Conservation (phyloP, 257 asterid genomes). For the Capsicum baccatum region DNA sequence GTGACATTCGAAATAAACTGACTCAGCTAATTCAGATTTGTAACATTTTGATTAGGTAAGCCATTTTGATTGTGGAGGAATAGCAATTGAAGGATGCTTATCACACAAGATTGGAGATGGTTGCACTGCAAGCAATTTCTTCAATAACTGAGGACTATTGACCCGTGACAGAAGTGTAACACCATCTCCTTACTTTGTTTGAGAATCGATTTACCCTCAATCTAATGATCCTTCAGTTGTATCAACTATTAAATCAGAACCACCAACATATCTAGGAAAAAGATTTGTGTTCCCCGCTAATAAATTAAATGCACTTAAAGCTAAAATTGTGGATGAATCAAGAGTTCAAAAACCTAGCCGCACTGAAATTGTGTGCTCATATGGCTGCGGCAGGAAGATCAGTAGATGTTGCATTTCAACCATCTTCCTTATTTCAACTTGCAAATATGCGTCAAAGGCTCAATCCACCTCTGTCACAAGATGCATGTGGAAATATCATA, state of each 20-base stretch:
- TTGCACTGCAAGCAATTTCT: neutral
- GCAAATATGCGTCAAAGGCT: constrained; percentile 1
- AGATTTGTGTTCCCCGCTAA: neutral
- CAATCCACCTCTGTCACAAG: neutral
- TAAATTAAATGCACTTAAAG: neutral
- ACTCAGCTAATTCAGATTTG: neutral
- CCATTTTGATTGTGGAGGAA: constrained; percentile 28
- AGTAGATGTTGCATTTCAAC: neutral
- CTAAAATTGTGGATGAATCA: neutral
- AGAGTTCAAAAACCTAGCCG: neutral
- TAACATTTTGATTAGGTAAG: neutral
- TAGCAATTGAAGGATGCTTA: neutral
- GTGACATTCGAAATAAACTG: no score
- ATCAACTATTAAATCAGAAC: no score
- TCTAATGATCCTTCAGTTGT: neutral
- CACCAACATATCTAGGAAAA: neutral
- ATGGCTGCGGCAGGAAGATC: neutral
- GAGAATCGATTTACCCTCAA: neutral
- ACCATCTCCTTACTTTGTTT: neutral
- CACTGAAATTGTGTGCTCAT: constrained; percentile 13
- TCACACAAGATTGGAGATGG: neutral
- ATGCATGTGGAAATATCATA: neutral
- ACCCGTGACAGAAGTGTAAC: neutral
- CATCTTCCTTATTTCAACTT: neutral
- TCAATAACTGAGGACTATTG: neutral